Base-by-base conservation (phyloP, 257 asterid species). In the Eucommia ulmoides region DNA sequence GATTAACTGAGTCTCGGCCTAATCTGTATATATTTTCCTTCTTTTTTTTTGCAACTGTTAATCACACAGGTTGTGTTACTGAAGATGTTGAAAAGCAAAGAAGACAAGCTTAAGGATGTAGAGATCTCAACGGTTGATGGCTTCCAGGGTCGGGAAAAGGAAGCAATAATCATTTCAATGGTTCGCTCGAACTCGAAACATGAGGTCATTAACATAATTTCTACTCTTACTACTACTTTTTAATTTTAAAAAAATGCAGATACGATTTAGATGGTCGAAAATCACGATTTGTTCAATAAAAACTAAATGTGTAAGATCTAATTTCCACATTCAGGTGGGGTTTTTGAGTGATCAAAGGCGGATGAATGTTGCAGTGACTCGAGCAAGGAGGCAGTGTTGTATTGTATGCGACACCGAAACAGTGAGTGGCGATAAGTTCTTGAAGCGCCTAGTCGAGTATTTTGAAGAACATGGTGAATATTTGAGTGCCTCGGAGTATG, bases 41-140 rank as follows among this genome's bases (percentile, higher is more conserved):
- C 15, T 16, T 1, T 1, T 42, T 2, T 42, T 8, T 21, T 16
- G 19, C 48, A 15, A 16, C 20, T 42, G 20, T 16, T 42, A 42
- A 3, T 64, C 12, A 3, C 62, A 22, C 65, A 88, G 97, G 96
- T 85, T 66, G 96, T 82, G 60, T 71, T 65, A 23, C 78, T 89
- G 76, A 85, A 68, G 77, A 81, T 69, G 74, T 73, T 82, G 66
- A 82, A 58, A 77, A 74, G 86, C 71, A 82, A 80, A 26, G 86
- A 80, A 54, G 84, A 62, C 61, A 80, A 80, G 78, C 78, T 89
- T 53, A 82, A 74, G 75, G 82, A 80, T 55, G 22, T 85, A 73
- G 98, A 89, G 70, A 79, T 89, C 68, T 89, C 96, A 8, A 89
- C 98, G 17, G 96, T 89, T 58, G 96, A 89, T 78, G 98, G 98